Evolutionary conservation across 768 basidiomycete species (phyloP), one percentile per base, ranked within the genome.

Genomic region (Lactifluus subvellereus): DNA sequence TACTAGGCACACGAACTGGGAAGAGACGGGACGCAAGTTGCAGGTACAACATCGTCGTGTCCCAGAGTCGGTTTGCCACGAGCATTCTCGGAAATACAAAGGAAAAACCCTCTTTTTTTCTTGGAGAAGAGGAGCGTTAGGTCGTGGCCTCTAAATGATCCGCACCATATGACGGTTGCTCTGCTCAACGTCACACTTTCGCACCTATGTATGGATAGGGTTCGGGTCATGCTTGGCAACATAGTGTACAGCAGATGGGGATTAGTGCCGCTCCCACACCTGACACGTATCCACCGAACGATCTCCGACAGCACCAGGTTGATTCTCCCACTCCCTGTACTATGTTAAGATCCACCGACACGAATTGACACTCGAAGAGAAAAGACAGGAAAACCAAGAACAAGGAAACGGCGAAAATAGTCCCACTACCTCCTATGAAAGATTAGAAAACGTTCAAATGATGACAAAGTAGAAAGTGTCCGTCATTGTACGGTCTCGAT

Each of bases 391-490:
- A 48, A 49, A 4, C 32, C 45, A 55, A 60, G 42, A 35, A 37
- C 14, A 50, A n/a, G 32, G 47, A 42, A 42, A 49, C 38, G 6
- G 20, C 18, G 18, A 37, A 30, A 45, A 51, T 38, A 14, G 54
- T 55, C 57, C 54, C 62, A 43, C 48, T 55, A 37, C n/a, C 47
- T 59, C 47, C 45, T 54, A 65, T 59, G 60, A 62, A 66, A 45
- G 45, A 59, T 58, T 33, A 52, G 33, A 45, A 66, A 40, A 66
- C 60, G 48, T 62, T 33, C 49, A 48, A 58, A 35, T 47, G 57
- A 55, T 54, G 48, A 32, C 53, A 51, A 14, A 33, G 45, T 59
- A 59, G 48, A 9, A 62, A 53, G 22, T 50, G 54, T 64, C 42
- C 48, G 27, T 18, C 10, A 13, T 16, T 48, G 45, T 50, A 59